These are phyloP conservation scores for Gastrodia elata DNA, from an alignment of 106 monocot species.

Conservation along the genomic window DNA sequence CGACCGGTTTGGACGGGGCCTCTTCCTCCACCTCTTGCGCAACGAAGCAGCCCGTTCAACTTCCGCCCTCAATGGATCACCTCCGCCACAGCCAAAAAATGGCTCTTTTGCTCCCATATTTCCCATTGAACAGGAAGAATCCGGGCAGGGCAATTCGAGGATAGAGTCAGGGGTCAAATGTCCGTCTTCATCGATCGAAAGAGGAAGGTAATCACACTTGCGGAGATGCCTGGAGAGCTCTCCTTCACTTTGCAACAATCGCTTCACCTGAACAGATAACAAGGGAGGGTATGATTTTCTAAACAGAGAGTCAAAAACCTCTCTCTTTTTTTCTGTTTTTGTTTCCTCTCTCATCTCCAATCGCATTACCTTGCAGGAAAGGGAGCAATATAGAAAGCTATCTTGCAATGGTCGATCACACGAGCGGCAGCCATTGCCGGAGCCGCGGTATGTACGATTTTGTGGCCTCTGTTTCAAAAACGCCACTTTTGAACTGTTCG, in stretches of 20 bases:
- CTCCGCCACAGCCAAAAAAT: background rate
- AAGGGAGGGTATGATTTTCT: background rate
- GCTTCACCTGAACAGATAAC: slow-evolving; percentile 42
- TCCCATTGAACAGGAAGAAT: slow-evolving; percentile 14
- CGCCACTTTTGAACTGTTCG: slow-evolving; percentile 67
- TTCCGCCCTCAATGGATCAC: background rate
- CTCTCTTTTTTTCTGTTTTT: no score
- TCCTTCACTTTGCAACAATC: slow-evolving; percentile 27
- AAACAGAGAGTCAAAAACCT: background rate
- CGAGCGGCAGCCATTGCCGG: slow-evolving; percentile 42
- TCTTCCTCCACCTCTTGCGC: slow-evolving; percentile 31
- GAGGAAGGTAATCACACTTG: slow-evolving; percentile 50
- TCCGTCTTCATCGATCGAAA: slow-evolving; percentile 47
- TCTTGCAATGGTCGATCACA: slow-evolving; percentile 64
- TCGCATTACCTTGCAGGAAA: slow-evolving; percentile 62
- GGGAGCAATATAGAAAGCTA: slow-evolving; percentile 49
- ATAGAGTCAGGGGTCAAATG: slow-evolving; percentile 57
- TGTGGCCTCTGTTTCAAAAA: slow-evolving; percentile 62
- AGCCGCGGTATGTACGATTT: slow-evolving; percentile 42
- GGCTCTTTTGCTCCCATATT: slow-evolving; percentile 7
- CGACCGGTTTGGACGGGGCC: slow-evolving; percentile 40
- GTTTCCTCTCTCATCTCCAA: background rate
- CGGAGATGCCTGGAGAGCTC: slow-evolving; percentile 34
- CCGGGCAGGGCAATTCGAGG: slow-evolving; percentile 27
- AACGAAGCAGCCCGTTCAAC: background rate